phyloP scores from a whole-genome alignment of 176 grass and related monocot species.

The Phyllostachys edulis region DNA sequence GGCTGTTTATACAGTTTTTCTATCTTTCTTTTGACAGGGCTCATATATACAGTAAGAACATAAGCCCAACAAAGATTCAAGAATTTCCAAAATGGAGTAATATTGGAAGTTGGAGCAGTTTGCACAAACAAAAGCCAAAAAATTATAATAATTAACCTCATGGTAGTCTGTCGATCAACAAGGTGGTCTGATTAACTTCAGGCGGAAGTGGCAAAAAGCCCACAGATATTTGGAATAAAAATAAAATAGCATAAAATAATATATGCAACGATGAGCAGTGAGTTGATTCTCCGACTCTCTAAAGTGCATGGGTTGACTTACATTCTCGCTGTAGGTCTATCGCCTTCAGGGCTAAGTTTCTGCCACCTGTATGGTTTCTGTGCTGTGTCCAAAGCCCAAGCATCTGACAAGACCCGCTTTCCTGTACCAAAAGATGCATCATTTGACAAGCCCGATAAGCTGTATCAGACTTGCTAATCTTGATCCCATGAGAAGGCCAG shows the following conservation, averaged over 20 bases:
- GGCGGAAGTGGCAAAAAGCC: neutral
- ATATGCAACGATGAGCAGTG: neutral
- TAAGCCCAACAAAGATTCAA: slow-evolving; percentile 8
- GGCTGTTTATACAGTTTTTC: neutral
- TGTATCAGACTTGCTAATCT: neutral
- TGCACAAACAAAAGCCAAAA: slow-evolving; percentile 24
- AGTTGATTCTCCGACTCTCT: slow-evolving; percentile 20
- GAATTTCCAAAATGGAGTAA: slow-evolving; percentile 24
- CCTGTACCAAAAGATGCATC: slow-evolving; percentile 47
- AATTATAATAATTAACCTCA: slow-evolving; percentile 5
- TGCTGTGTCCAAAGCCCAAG: slow-evolving; percentile 94
- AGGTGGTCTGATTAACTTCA: neutral
- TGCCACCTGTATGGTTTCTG: slow-evolving; percentile 99
- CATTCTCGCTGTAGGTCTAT: slow-evolving; percentile 94
- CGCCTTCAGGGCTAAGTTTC: slow-evolving; percentile 93
- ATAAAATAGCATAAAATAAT: slow-evolving; percentile 15
- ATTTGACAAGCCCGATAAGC: slow-evolving; percentile 7
- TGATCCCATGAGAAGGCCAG: neutral
- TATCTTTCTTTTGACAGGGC: slow-evolving; percentile 18
- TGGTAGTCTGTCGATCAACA: slow-evolving; percentile 4
- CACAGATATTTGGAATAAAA: slow-evolving; percentile 9
- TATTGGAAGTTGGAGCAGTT: slow-evolving; percentile 10
- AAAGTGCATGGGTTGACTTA: slow-evolving; percentile 38
- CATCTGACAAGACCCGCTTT: slow-evolving; percentile 84
- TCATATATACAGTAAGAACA: slow-evolving; percentile 16